Conservation (phyloP, 371 early-diverging fungal species). For the Mortierella sp. region DNA sequence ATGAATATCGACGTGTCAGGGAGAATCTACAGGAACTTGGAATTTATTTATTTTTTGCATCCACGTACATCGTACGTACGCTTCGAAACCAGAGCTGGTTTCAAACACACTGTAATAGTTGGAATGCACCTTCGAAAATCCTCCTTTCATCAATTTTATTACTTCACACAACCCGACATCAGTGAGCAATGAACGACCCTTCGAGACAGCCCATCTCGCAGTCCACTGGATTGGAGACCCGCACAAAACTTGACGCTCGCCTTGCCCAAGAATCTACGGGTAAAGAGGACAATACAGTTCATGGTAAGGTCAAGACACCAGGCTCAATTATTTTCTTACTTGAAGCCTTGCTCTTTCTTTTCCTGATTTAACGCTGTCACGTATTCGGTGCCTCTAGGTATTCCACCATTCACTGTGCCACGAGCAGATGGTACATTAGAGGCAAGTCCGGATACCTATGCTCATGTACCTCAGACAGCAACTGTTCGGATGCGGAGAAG, state of each 20-base stretch:
- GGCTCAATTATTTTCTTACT: background rate
- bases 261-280: slow-evolving; percentile 32
- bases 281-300: slow-evolving; percentile 23
- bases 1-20: too few species aligned
- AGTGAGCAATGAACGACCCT: slow-evolving; percentile 29
- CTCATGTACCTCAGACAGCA: slow-evolving; percentile 11
- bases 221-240: slow-evolving; percentile 15
- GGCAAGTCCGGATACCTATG: slow-evolving; percentile 20
- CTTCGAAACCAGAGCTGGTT: too few species aligned
- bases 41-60: too few species aligned
- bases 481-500: slow-evolving; percentile 40
- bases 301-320: slow-evolving; percentile 26
- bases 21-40: too few species aligned
- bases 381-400: slow-evolving; percentile 22
- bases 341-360: too few species aligned
- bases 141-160: background rate
- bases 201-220: slow-evolving; percentile 25
- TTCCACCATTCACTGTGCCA: slow-evolving; percentile 52
- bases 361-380: background rate
- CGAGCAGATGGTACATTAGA: slow-evolving; percentile 55
- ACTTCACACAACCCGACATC: background rate
- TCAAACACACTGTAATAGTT: too few species aligned
- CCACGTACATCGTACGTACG: too few species aligned
- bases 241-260: slow-evolving; percentile 17
- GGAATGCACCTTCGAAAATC: too few species aligned